Evolutionary conservation across 352 stramenopile species (phyloP).

Genomic region (Globisporangium abappressorium): DNA sequence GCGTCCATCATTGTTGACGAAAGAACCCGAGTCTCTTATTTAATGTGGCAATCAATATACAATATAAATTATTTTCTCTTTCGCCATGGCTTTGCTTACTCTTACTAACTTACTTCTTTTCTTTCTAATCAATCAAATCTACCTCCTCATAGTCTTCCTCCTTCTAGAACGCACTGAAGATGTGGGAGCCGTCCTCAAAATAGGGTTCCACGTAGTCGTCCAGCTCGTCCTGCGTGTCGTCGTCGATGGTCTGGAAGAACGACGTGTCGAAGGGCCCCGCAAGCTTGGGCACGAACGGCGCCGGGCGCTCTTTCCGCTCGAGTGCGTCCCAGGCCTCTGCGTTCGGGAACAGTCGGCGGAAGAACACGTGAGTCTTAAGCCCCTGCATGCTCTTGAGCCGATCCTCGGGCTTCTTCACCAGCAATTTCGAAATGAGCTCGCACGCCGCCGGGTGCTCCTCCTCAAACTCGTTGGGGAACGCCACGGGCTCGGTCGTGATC

Average conservation of each 20-base stretch:
- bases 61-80: conserved; percentile 20
- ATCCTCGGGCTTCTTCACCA: conserved; percentile 54
- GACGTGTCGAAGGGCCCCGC: conserved; percentile 65
- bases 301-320: conserved; percentile 31
- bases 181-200: conserved; percentile 64
- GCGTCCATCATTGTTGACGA: not conserved
- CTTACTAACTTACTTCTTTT: not conserved
- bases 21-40: not conserved
- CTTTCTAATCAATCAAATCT: conserved; percentile 2
- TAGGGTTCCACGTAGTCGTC: conserved; percentile 53
- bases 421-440: conserved; percentile 52
- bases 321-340: conserved; percentile 41
- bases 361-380: conserved; percentile 64
- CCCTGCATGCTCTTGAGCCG: conserved; percentile 40
- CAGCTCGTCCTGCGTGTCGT: conserved; percentile 50
- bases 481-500: conserved; percentile 65
- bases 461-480: conserved; percentile 70
- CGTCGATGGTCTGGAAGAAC: conserved; percentile 61
- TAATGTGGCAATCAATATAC: conserved; percentile 10
- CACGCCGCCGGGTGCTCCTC: conserved; percentile 41
- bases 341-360: conserved; percentile 35
- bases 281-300: conserved; percentile 69
- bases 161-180: conserved; percentile 53
- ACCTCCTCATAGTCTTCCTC: conserved; percentile 2
- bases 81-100: not conserved